phyloP scores from a whole-genome alignment of 1,284 basidiomycete species.

The Lignosus rhinocerotis region DNA sequence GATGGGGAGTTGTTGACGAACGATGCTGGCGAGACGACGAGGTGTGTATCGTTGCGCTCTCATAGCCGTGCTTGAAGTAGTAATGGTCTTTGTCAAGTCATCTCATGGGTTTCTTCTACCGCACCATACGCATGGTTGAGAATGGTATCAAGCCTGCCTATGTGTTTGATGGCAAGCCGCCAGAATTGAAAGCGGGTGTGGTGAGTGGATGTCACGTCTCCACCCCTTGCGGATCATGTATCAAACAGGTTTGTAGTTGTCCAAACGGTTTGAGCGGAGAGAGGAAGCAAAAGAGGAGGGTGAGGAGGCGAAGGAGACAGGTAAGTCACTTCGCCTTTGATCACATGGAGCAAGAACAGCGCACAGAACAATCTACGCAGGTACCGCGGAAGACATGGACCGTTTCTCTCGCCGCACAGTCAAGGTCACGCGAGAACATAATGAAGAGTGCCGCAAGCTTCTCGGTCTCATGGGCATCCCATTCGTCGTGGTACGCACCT shows the following conservation, averaged over 20 bases:
- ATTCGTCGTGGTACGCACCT: conserved; percentile 71
- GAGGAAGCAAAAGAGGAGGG: conserved; percentile 94
- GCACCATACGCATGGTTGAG: conserved; percentile 97
- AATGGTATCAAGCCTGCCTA: conserved; percentile 98
- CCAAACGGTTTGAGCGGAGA: conserved; percentile 88
- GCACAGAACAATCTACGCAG: conserved; percentile 32
- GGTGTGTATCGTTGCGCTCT: conserved; percentile 34
- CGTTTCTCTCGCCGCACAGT: conserved; percentile 90
- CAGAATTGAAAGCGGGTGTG: conserved; percentile 95
- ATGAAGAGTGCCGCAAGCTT: conserved; percentile 91
- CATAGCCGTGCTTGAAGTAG: neutral
- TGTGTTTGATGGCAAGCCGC: conserved; percentile 98
- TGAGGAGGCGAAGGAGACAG: conserved; percentile 95
- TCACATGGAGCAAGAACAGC: neutral
- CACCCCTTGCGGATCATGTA: neutral
- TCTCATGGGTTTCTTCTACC: conserved; percentile 98
- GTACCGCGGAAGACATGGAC: conserved; percentile 91
- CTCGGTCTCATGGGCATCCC: conserved; percentile 97
- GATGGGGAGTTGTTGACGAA: conserved; percentile 98
- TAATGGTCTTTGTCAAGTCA: conserved; percentile 54
- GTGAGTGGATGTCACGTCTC: conserved; percentile 51
- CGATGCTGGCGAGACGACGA: conserved; percentile 95
- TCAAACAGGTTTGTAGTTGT: conserved; percentile 54
- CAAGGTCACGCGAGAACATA: conserved; percentile 94
- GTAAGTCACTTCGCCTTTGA: conserved; percentile 33